Percentiles rank a stretch among this genome's conserved stretches.
phyloP scores from a whole-genome alignment of 108 stramenopile species.

The Cyclotella choctawhatcheeana region DNA sequence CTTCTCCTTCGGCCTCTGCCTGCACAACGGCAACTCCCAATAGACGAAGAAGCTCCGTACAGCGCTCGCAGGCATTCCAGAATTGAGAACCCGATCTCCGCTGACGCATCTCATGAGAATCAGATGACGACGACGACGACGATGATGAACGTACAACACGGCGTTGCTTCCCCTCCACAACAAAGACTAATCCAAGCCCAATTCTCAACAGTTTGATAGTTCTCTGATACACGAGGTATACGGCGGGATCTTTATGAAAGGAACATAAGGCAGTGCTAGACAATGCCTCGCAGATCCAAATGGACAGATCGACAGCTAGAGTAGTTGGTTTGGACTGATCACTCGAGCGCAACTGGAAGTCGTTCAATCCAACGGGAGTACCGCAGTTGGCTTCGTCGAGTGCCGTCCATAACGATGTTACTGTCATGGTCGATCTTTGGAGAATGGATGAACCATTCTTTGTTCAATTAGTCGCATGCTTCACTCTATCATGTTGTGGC shows the following conservation, averaged over 20 bases:
- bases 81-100: constrained; percentile 70
- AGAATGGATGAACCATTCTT: not conserved
- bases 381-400: constrained; percentile 79
- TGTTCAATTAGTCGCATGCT: not conserved
- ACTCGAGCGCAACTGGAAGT: constrained; percentile 37
- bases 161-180: constrained; percentile 90
- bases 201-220: constrained; percentile 86
- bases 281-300: constrained; percentile 91
- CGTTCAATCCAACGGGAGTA: constrained; percentile 57
- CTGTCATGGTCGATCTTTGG: constrained; percentile 67
- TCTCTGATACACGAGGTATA: constrained; percentile 79
- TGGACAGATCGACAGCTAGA: constrained; percentile 93
- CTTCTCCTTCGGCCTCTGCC: constrained; percentile 96
- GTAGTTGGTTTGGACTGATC: constrained; percentile 27
- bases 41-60: constrained; percentile 70
- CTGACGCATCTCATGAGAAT: constrained; percentile 50
- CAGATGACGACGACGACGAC: constrained; percentile 25
- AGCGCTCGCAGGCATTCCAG: constrained; percentile 71
- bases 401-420: constrained; percentile 76
- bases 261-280: constrained; percentile 61
- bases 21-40: constrained; percentile 90
- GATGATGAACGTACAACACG: no score
- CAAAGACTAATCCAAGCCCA: constrained; percentile 91
- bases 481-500: no score
- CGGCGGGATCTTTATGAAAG: constrained; percentile 67